Percentiles rank a stretch among this genome's conserved stretches.
phyloP scores from a whole-genome alignment of 2,329 filamentous ascomycete species.

The Neofusicoccum umdonicola region DNA sequence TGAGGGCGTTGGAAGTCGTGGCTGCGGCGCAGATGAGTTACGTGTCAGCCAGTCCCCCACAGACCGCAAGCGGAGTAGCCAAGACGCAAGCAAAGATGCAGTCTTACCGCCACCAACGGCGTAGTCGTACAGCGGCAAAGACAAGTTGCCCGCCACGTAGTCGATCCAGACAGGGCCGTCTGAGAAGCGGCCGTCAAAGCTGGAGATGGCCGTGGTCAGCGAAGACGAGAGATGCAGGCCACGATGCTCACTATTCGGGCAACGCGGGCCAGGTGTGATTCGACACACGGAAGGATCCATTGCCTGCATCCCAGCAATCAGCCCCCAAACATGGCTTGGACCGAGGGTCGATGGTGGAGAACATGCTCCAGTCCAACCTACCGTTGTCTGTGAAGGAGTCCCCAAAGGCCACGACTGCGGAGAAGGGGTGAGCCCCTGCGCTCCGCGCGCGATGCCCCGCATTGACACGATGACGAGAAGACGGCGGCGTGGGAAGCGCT shows the following conservation, averaged over 20 bases:
- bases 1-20: constrained; percentile 14
- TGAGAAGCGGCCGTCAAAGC: constrained; percentile 12
- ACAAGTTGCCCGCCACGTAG: constrained; percentile 11
- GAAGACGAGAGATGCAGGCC: neutral
- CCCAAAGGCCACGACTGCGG: neutral
- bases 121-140: constrained; percentile 14
- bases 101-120: constrained; percentile 8
- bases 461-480: no score
- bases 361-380: neutral
- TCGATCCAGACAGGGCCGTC: constrained; percentile 17
- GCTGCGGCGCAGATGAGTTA: neutral
- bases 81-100: no score
- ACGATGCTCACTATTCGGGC: neutral
- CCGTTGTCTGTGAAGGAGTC: neutral
- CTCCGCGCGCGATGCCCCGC: no score
- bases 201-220: neutral
- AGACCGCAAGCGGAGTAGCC: no score
- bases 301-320: neutral
- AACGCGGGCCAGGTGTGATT: neutral
- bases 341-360: no score
- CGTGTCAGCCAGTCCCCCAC: neutral
- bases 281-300: neutral
- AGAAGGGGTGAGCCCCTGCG: neutral
- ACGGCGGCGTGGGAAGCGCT: no score
- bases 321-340: no score